These are phyloP conservation scores for Monosporascus ibericus DNA, from an alignment of 2,329 filamentous ascomycete genomes.

Conservation along the genomic window DNA sequence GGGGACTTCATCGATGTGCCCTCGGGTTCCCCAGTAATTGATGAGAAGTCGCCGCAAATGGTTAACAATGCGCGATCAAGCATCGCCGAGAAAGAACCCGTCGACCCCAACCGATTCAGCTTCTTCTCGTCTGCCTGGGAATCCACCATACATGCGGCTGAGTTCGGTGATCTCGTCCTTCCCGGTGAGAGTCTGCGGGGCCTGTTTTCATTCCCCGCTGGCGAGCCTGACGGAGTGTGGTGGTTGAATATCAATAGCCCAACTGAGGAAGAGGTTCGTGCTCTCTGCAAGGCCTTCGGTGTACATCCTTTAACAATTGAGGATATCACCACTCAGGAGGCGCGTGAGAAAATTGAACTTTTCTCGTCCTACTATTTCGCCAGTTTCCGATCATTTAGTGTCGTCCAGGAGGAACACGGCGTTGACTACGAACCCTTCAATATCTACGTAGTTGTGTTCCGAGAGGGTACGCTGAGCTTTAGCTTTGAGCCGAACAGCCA, in stretches of 20 bases:
- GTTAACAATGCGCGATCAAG: not conserved
- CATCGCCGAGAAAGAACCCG: slow-evolving; percentile 30
- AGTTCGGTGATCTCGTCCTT: slow-evolving; percentile 80
- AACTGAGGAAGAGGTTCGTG: slow-evolving; percentile 79
- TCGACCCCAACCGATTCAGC: slow-evolving; percentile 77
- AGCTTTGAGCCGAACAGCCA: slow-evolving; percentile 86
- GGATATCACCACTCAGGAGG: slow-evolving; percentile 92
- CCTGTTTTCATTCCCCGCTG: slow-evolving; percentile 65
- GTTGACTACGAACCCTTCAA: slow-evolving; percentile 92
- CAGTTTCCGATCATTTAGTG: slow-evolving; percentile 87
- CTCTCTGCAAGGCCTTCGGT: slow-evolving; percentile 88
- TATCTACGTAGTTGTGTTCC: slow-evolving; percentile 94
- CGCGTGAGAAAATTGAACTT: slow-evolving; percentile 95
- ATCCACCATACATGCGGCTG: slow-evolving; percentile 84
- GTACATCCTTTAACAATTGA: slow-evolving; percentile 94
- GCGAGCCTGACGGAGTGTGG: slow-evolving; percentile 78
- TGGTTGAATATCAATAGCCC: slow-evolving; percentile 95
- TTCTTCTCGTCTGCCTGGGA: slow-evolving; percentile 96
- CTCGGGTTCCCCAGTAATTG: slow-evolving; percentile 36
- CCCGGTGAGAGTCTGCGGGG: slow-evolving; percentile 86
- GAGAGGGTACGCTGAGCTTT: slow-evolving; percentile 91
- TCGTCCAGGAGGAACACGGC: slow-evolving; percentile 69
- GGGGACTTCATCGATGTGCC: slow-evolving; percentile 53
- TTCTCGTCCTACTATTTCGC: slow-evolving; percentile 98
- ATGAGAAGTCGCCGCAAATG: slow-evolving; percentile 38